phyloP scores from a whole-genome alignment of 75 land plant genomes.

The Isoetes taiwanensis region DNA sequence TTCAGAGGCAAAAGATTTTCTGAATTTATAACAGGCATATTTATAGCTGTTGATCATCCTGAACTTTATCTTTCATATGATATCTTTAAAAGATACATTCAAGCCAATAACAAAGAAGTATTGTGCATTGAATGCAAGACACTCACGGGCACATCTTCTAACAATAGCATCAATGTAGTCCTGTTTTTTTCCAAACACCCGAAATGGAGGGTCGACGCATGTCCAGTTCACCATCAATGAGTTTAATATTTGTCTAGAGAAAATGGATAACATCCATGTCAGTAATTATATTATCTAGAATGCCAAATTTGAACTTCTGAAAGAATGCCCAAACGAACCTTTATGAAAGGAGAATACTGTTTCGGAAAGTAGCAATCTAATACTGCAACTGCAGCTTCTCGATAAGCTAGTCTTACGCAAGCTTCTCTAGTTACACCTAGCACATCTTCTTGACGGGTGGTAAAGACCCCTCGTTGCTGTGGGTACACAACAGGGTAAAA shows the following conservation, averaged over 20 bases:
- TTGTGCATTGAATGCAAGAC: too few species aligned
- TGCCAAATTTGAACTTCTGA: background rate
- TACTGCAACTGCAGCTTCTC: constrained; percentile 6
- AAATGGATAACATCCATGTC: background rate
- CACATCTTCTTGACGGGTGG: background rate
- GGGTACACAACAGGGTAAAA: too few species aligned
- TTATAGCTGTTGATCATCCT: too few species aligned
- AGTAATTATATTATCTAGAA: background rate
- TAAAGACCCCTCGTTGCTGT: background rate
- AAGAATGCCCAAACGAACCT: background rate
- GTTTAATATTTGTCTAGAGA: background rate
- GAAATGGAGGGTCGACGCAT: background rate
- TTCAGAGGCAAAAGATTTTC: background rate
- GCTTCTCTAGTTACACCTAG: background rate
- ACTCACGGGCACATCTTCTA: background rate
- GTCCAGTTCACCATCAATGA: background rate
- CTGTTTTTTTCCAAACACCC: background rate
- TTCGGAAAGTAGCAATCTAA: constrained; percentile 5
- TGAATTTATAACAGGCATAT: too few species aligned
- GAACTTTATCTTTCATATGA: background rate
- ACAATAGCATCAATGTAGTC: constrained; percentile 1
- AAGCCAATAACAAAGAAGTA: too few species aligned
- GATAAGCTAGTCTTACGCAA: background rate
- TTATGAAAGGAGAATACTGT: background rate
- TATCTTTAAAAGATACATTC: too few species aligned